phyloP scores from a whole-genome alignment of 2,329 filamentous ascomycete species.

The Ascochyta rabiei region DNA sequence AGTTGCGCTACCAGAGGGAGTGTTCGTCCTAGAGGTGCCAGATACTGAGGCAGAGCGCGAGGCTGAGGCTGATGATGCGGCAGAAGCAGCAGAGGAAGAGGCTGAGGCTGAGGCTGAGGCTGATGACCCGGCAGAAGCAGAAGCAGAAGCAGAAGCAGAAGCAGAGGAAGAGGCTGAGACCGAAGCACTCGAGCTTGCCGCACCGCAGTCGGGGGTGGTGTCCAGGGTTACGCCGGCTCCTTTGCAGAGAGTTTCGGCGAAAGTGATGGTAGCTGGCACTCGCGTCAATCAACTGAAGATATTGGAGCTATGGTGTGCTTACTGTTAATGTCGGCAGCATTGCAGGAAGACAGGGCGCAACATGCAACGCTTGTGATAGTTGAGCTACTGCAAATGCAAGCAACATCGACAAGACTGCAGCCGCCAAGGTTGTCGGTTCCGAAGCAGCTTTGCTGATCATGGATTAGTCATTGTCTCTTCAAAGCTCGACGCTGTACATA shows the following conservation, averaged over 20 bases:
- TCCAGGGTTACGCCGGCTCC: constrained; percentile 49
- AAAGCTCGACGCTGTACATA: constrained; percentile 7
- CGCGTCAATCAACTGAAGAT: constrained; percentile 3
- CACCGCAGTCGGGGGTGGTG: constrained; percentile 45
- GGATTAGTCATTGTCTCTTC: not conserved
- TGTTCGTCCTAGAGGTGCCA: constrained; percentile 4
- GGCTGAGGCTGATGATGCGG: not conserved
- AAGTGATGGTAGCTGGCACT: constrained; percentile 48
- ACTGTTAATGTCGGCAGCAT: constrained; percentile 40
- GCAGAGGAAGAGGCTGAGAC: constrained; percentile 17
- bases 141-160: constrained; percentile 17
- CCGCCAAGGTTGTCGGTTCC: constrained; percentile 43
- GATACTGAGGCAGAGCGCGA: constrained; percentile 9
- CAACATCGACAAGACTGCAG: constrained; percentile 49
- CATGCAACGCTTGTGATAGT: constrained; percentile 50
- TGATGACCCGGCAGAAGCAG: constrained; percentile 14
- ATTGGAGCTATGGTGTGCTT: constrained; percentile 10
- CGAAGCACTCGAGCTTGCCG: constrained; percentile 18
- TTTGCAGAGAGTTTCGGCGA: constrained; percentile 51
- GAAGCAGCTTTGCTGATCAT: constrained; percentile 44
- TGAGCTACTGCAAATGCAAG: constrained; percentile 52
- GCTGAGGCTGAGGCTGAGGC: not conserved
- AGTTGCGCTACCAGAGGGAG: constrained; percentile 13
- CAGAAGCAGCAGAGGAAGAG: not conserved
- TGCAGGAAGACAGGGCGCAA: constrained; percentile 50